Evolutionary conservation across 768 basidiomycete species (phyloP), one percentile per base, ranked within the genome.

Genomic region (Hysterangium stoloniferum): DNA sequence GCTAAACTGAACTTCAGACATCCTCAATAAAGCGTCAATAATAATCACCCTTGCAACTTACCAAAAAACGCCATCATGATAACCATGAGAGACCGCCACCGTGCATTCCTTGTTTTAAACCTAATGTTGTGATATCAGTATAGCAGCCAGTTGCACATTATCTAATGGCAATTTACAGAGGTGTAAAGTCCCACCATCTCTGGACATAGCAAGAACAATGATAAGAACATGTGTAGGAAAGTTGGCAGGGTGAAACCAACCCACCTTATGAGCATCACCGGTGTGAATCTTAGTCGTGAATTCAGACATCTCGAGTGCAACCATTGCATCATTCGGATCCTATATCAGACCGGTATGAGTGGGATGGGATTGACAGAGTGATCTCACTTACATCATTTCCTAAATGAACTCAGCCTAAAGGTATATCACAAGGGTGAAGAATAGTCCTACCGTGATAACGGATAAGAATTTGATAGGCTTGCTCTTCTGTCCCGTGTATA

Each of bases 251-350:
- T 47, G 32, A 15, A 37, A 34, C 43, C 40, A n/a, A n/a, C 64
- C 61, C 62, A 65, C 65, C 64, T 68, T 67, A 55, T 68, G 66
- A 33, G 61, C 54, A 32, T 61, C 66, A 32, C 59, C 60, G 3
- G 54, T 33, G 32, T 52, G 29, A 44, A 67, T 66, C 33, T 58
- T 55, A 22, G 62, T 63, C 47, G 58, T 58, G 57, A 68, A 63
- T 53, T 65, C 65, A 19, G 44, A 50, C 52, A 55, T 59, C 47
- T 66, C 60, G 33, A 66, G 58, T 34, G 57, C 47, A 34, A 66
- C 64, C 35, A 66, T 45, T 6, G 56, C 53, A 27, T 60, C 58
- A 52, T 65, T 53, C 13, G 57, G 59, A 27, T 54, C 53, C 36
- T 51, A 17, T n/a, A n/a, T n/a, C n/a, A 15, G 20, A 8, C 12